phyloP scores from a whole-genome alignment of 176 grass and related monocot genomes.

The Miscanthus lutarioriparius region DNA sequence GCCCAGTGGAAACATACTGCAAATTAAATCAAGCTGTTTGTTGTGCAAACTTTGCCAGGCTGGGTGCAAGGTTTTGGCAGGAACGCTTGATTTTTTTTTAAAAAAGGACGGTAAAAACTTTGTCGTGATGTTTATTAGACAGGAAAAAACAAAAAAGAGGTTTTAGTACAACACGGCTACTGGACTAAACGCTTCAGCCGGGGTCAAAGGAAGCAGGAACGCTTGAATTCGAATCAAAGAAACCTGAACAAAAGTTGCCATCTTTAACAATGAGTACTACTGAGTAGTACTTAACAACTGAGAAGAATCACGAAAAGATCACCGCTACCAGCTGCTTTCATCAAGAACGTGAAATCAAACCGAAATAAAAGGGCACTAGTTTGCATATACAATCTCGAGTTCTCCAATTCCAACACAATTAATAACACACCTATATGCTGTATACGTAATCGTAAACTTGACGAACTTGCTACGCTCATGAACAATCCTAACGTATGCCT shows the following conservation, averaged over 20 bases:
- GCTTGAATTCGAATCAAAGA: background rate
- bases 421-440: background rate
- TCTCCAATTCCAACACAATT: background rate
- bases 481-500: background rate
- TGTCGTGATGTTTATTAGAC: too few relatives aligned
- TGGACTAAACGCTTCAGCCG: too few relatives aligned
- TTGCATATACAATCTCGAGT: background rate
- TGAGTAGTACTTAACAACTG: background rate
- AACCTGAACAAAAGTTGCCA: background rate
- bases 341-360: background rate
- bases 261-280: background rate
- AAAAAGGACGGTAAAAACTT: too few relatives aligned
- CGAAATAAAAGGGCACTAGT: background rate
- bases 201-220: too few relatives aligned
- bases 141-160: too few relatives aligned
- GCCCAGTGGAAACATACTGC: too few relatives aligned
- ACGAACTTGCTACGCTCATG: background rate
- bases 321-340: background rate
- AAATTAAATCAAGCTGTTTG: background rate
- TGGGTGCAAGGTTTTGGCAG: background rate
- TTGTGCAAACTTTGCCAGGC: background rate
- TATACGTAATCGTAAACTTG: background rate
- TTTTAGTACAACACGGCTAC: too few relatives aligned
- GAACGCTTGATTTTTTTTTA: background rate
- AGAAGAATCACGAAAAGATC: background rate